Evolutionary conservation across 306 rosid species (phyloP).

Genomic region (Prunus davidiana): DNA sequence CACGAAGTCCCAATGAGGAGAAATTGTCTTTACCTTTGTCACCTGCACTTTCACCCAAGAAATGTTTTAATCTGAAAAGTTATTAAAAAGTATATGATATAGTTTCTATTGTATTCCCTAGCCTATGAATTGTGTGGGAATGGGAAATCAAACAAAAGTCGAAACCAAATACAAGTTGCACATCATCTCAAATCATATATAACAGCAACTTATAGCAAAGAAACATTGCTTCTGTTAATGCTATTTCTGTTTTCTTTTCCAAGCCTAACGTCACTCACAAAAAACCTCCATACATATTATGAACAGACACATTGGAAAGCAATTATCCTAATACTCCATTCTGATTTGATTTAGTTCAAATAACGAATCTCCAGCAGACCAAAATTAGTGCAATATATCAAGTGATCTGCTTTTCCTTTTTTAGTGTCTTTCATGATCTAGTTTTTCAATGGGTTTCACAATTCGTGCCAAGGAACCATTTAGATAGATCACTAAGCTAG

Average conservation of each 20-base stretch:
- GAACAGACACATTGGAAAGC: neutral
- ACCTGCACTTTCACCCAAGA: conserved; percentile 41
- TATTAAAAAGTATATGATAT: neutral
- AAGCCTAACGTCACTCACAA: neutral
- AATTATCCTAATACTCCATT: neutral
- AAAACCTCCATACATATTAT: too few relatives aligned
- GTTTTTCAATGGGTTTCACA: neutral
- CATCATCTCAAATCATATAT: neutral
- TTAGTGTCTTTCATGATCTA: neutral
- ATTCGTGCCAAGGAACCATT: neutral
- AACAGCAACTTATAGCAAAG: neutral
- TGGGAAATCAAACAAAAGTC: neutral
- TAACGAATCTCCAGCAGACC: neutral
- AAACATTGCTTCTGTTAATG: neutral
- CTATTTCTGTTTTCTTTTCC: neutral
- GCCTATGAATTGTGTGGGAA: too few relatives aligned
- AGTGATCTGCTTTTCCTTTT: neutral
- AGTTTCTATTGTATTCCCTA: neutral
- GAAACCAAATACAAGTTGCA: neutral
- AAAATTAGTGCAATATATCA: neutral
- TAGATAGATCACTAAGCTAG: neutral
- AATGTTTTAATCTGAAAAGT: neutral
- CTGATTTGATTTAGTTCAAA: too few relatives aligned
- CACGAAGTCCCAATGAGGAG: conserved; percentile 74
- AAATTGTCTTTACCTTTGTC: conserved; percentile 65